Conservation (phyloP, 305 asterid species). For the Ruellia speciosa region DNA sequence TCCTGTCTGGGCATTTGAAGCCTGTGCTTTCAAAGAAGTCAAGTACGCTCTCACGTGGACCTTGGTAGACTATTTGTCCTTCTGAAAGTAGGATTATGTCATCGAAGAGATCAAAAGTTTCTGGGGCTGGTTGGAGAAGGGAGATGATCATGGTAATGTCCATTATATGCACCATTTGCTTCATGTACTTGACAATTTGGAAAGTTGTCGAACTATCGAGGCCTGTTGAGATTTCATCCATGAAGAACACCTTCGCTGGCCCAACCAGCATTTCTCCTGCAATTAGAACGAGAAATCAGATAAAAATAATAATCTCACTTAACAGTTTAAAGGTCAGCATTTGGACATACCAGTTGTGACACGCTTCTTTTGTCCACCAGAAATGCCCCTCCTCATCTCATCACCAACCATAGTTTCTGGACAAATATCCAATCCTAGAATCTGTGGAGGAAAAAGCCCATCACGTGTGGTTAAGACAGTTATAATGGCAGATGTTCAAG, state of each 20-base stretch:
- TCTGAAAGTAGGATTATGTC: constrained; percentile 39
- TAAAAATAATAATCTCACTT: too few species aligned
- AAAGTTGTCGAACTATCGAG: constrained; percentile 45
- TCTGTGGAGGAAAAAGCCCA: constrained; percentile 16
- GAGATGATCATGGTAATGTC: constrained; percentile 39
- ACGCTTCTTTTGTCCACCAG: constrained; percentile 43
- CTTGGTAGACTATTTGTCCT: constrained; percentile 41
- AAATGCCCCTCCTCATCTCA: constrained; percentile 41
- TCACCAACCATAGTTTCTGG: constrained; percentile 40
- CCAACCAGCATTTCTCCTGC: constrained; percentile 53
- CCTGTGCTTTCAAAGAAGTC: constrained; percentile 36
- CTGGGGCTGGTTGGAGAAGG: constrained; percentile 49
- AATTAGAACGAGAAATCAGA: neutral
- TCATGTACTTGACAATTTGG: constrained; percentile 39
- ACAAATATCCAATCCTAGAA: constrained; percentile 36
- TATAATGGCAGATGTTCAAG: neutral
- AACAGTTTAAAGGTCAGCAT: neutral
- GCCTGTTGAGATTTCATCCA: constrained; percentile 52
- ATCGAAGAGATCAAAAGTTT: constrained; percentile 42
- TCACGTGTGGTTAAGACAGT: neutral
- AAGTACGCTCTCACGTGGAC: constrained; percentile 33
- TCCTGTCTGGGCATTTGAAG: constrained; percentile 41
- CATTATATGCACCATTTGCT: constrained; percentile 44
- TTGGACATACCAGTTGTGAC: constrained; percentile 30
- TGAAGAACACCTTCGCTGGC: constrained; percentile 36